These are phyloP conservation scores for Hyphodiscus sp. DNA, from an alignment of 2,329 filamentous ascomycete species.

Conservation along the genomic window DNA sequence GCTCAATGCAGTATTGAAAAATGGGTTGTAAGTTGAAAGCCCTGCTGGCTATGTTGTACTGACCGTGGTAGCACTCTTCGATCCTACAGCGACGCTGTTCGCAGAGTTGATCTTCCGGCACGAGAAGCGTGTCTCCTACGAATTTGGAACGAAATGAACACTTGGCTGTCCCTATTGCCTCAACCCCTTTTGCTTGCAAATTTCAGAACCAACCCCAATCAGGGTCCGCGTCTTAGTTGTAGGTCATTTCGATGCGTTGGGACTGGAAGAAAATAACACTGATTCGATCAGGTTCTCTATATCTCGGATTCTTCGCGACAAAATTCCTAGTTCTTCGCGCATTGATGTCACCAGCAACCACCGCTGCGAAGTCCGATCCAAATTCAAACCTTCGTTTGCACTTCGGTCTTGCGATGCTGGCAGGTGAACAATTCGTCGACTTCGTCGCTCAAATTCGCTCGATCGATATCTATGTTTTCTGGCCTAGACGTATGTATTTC, in stretches of 20 bases:
- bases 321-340: constrained; percentile 38
- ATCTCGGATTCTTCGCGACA: constrained; percentile 37
- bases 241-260: too few species aligned
- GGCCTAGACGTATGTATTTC: constrained; percentile 10
- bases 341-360: constrained; percentile 40
- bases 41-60: background rate
- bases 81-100: constrained; percentile 5
- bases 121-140: background rate
- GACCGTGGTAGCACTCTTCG: constrained; percentile 5
- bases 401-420: constrained; percentile 4
- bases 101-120: background rate
- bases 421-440: constrained; percentile 12
- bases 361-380: constrained; percentile 35
- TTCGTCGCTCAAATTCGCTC: constrained; percentile 4
- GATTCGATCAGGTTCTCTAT: constrained; percentile 32
- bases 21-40: background rate
- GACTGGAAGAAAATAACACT: background rate
- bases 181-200: background rate
- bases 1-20: constrained; percentile 3
- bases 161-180: background rate
- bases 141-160: background rate
- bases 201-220: background rate
- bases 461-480: constrained; percentile 10
- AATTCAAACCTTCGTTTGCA: constrained; percentile 6
- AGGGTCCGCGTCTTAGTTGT: too few species aligned